These are phyloP conservation scores for Trichoderma koningii DNA, from an alignment of 2,329 filamentous ascomycete species.

Conservation along the genomic window DNA sequence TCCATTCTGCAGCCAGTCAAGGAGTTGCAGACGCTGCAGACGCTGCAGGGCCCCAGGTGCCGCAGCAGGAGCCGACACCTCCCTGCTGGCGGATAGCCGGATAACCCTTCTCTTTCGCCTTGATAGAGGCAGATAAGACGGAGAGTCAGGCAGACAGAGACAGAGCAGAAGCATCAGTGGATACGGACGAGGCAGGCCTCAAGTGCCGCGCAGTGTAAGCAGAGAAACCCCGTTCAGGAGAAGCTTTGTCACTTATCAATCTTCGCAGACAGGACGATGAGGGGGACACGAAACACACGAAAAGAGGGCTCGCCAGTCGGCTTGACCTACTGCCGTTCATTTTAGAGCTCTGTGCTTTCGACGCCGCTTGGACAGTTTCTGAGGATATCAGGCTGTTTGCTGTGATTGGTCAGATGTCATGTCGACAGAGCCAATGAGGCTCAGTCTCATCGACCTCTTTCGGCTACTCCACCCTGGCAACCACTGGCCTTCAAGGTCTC, in stretches of 20 bases:
- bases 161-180: neutral
- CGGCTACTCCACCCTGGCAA: conserved; percentile 33
- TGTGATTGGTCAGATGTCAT: conserved; percentile 27
- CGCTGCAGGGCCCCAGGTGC: conserved; percentile 6
- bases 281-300: conserved; percentile 8
- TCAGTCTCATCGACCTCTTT: conserved; percentile 26
- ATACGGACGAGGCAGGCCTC: neutral
- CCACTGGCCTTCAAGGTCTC: conserved; percentile 30
- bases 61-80: conserved; percentile 4
- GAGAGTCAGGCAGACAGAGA: too few species aligned
- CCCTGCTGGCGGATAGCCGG: conserved; percentile 19
- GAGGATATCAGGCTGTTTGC: conserved; percentile 4
- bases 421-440: conserved; percentile 31
- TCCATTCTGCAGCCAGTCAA: neutral
- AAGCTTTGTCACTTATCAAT: conserved; percentile 29
- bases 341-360: conserved; percentile 16
- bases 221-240: conserved; percentile 19
- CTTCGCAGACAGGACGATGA: neutral
- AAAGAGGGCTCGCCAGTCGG: conserved; percentile 21
- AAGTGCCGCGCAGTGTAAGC: conserved; percentile 11
- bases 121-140: neutral
- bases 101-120: neutral
- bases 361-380: conserved; percentile 18
- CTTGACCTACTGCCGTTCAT: conserved; percentile 11
- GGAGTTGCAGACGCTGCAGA: neutral